Conservation (phyloP, 495 filamentous ascomycete genomes). For the Penicillium diatomitis region DNA sequence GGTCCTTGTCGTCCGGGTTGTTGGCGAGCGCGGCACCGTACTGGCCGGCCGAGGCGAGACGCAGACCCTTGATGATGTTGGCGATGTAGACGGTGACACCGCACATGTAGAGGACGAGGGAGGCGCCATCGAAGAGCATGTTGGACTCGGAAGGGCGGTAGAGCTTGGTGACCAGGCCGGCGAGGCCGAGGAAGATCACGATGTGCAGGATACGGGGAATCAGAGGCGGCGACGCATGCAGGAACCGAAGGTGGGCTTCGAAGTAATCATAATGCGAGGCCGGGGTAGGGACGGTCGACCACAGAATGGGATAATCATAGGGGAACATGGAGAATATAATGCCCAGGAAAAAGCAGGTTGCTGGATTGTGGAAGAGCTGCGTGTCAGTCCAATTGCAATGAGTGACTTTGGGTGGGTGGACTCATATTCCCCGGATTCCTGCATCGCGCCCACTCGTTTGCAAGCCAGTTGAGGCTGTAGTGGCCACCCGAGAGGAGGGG, state of each 20-base stretch:
- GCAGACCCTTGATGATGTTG: constrained; percentile 90
- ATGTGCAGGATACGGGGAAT: constrained; percentile 92
- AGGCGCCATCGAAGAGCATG: constrained; percentile 92
- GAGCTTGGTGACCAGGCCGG: constrained; percentile 87
- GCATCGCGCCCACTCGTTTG: not conserved
- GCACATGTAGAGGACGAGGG: constrained; percentile 82
- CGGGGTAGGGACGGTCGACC: constrained; percentile 59
- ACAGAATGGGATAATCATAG: constrained; percentile 96
- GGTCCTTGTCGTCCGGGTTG: constrained; percentile 22
- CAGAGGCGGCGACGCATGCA: constrained; percentile 79
- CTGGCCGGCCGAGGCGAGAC: constrained; percentile 54
- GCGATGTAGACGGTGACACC: constrained; percentile 85
- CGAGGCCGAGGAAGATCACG: constrained; percentile 75
- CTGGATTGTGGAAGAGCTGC: constrained; percentile 29
- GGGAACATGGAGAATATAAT: constrained; percentile 96
- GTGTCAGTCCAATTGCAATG: not conserved
- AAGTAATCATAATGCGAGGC: constrained; percentile 64
- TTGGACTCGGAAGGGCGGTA: constrained; percentile 88
- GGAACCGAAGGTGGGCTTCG: constrained; percentile 76
- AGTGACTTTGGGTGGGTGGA: too few species aligned
- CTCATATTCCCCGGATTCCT: too few species aligned
- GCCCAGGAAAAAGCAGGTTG: constrained; percentile 92
- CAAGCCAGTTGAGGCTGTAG: constrained; percentile 1
- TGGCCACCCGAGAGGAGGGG: not conserved
- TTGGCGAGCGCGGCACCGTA: constrained; percentile 41